Evolutionary conservation across 148 eudicot species (phyloP), one percentile per base, ranked within the genome.

Genomic region (Cornus controversa): DNA sequence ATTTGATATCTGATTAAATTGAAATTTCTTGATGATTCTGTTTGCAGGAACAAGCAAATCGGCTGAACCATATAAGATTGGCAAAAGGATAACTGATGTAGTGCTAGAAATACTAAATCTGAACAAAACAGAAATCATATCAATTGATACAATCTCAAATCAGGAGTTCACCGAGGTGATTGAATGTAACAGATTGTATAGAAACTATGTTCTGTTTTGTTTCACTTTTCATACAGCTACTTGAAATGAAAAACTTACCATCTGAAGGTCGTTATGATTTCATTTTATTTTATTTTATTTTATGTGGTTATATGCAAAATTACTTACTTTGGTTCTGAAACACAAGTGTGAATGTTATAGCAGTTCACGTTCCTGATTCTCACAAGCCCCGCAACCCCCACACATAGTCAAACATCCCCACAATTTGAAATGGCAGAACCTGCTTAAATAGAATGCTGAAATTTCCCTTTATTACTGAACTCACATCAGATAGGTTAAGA

Each of bases 131-230:
- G 99, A 96, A 82, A 73, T 78, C n/a, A 71, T 96, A 77, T 79
- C 94, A 15, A 93, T 96, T 58, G 99, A 96, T 87, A 81, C 90
- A 71, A 88, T 93, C 75, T 96, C 99, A 78, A 93, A 96, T 83
- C 99, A 93, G 88, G 99, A 93, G 64, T 96, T 96, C 78, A 89
- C 96, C 8, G 98, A 96, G 99, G 99, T 96, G 70, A 88, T 77
- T 72, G 58, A 65, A 58, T 72, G 8, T 58, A 40, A 40, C 16
- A 34, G 20, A 16, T 36, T 2, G 24, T 22, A n/a, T 7, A 54
- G 7, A n/a, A 6, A 50, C 14, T 11, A 50, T 50, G 20, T 2
- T 13, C 7, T 50, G 18, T 20, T 40, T 40, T 40, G 1, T 40
- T 40, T 40, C 45, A 40, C 45, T 40, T 40, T 6, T 40, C 45